Evolutionary conservation across 2,329 filamentous ascomycete species (phyloP).

Genomic region (Colletotrichum cuscutae): DNA sequence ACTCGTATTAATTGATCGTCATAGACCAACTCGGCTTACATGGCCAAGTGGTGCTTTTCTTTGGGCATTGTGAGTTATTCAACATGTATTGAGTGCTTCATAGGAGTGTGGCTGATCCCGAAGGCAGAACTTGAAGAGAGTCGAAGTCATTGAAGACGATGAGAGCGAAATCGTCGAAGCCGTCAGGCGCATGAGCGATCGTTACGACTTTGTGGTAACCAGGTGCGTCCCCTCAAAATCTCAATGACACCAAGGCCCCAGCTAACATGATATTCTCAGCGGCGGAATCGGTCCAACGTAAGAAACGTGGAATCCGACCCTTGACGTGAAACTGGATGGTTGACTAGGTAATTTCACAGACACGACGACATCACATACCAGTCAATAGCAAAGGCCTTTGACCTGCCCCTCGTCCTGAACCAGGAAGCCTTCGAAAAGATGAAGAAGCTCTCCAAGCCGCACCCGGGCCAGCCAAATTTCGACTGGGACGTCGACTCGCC

Average conservation of each 20-base stretch:
- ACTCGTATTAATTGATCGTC: slow-evolving; percentile 18
- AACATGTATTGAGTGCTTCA: neutral
- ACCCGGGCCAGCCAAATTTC: slow-evolving; percentile 79
- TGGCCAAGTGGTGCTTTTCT: slow-evolving; percentile 73
- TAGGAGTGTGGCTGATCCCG: neutral
- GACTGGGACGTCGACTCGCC: slow-evolving; percentile 87
- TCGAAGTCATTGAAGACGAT: slow-evolving; percentile 95
- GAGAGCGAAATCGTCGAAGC: slow-evolving; percentile 91
- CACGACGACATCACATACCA: slow-evolving; percentile 98
- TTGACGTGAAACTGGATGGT: neutral
- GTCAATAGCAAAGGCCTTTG: slow-evolving; percentile 91
- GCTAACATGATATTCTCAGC: slow-evolving; percentile 50
- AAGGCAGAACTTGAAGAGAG: slow-evolving; percentile 76
- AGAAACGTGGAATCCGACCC: slow-evolving; percentile 43
- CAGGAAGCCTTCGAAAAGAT: slow-evolving; percentile 81
- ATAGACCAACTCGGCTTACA: slow-evolving; percentile 72
- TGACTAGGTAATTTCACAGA: slow-evolving; percentile 53
- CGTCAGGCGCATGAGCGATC: slow-evolving; percentile 84
- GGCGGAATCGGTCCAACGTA: slow-evolving; percentile 96
- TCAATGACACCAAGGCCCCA: neutral
- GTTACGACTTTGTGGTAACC: slow-evolving; percentile 95
- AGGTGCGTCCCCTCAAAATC: slow-evolving; percentile 54
- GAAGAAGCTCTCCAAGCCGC: slow-evolving; percentile 81
- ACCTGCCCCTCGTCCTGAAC: slow-evolving; percentile 80
- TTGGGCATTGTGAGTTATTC: slow-evolving; percentile 64